Percentiles rank a stretch among this genome's conserved stretches.
Conservation (phyloP, 345 rosid genomes). For the Draba incana region DNA sequence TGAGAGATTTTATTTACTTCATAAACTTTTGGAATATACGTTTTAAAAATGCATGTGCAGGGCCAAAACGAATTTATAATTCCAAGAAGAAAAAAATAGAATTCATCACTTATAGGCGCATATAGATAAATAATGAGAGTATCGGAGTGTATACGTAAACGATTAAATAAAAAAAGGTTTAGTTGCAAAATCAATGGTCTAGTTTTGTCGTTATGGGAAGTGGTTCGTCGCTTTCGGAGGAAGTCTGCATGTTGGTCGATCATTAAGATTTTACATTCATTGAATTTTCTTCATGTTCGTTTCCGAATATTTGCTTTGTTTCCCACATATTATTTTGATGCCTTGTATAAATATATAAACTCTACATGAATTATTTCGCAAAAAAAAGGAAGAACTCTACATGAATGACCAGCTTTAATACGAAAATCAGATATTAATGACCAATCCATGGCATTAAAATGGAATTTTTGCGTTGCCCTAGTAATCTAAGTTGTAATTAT, state of each 20-base stretch:
- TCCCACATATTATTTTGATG: not conserved
- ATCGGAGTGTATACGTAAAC: not conserved
- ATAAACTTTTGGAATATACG: conserved; percentile 4
- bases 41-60: too few species aligned
- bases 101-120: too few species aligned
- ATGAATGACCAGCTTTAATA: not conserved
- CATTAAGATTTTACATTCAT: conserved; percentile 28
- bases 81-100: too few species aligned
- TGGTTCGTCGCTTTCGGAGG: conserved; percentile 40
- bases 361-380: too few species aligned
- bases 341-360: not conserved
- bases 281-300: conserved; percentile 19
- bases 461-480: not conserved
- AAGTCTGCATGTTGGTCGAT: conserved; percentile 39
- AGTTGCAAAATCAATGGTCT: not conserved
- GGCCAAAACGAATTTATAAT: too few species aligned
- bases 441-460: not conserved
- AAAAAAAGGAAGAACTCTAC: too few species aligned
- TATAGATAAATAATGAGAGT: not conserved
- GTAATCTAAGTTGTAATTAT: not conserved
- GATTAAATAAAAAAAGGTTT: not conserved
- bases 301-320: conserved; percentile 2
- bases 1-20: not conserved
- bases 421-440: not conserved
- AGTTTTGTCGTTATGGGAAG: conserved; percentile 35